Conservation (phyloP, 192 early-diverging fungal species). For the Mortierella hygrophila region DNA sequence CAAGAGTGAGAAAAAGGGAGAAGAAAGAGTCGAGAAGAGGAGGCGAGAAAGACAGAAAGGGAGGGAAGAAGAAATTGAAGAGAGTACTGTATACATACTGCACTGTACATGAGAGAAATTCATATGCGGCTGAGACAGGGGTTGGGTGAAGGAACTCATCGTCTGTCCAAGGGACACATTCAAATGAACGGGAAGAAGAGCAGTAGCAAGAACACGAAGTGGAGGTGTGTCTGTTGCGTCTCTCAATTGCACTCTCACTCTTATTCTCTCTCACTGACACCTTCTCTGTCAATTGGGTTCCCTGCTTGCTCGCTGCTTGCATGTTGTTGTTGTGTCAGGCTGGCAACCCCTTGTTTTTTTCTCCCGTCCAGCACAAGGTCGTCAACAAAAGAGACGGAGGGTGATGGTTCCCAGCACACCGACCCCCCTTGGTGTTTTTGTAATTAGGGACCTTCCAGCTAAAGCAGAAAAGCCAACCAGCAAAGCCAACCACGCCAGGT, state of each 20-base stretch:
- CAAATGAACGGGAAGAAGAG: too few relatives aligned
- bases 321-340: background rate
- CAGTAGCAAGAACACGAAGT: too few relatives aligned
- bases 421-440: slow-evolving; percentile 2
- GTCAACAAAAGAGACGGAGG: background rate
- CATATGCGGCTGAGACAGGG: background rate
- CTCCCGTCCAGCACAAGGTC: background rate
- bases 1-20: background rate
- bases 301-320: background rate
- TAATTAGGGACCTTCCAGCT: background rate
- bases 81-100: too few relatives aligned
- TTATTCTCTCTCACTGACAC: too few relatives aligned
- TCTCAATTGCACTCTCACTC: too few relatives aligned
- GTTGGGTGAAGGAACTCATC: background rate
- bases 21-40: background rate
- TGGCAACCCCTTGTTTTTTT: background rate
- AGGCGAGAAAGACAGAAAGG: background rate
- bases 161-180: too few relatives aligned
- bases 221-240: too few relatives aligned
- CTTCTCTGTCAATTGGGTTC: too few relatives aligned
- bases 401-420: background rate
- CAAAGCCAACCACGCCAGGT: background rate
- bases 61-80: background rate
- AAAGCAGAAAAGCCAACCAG: background rate
- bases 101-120: too few relatives aligned